Evolutionary conservation across 371 early-diverging fungal genomes (phyloP).

Genomic region (Capillidium rhysosporum): DNA sequence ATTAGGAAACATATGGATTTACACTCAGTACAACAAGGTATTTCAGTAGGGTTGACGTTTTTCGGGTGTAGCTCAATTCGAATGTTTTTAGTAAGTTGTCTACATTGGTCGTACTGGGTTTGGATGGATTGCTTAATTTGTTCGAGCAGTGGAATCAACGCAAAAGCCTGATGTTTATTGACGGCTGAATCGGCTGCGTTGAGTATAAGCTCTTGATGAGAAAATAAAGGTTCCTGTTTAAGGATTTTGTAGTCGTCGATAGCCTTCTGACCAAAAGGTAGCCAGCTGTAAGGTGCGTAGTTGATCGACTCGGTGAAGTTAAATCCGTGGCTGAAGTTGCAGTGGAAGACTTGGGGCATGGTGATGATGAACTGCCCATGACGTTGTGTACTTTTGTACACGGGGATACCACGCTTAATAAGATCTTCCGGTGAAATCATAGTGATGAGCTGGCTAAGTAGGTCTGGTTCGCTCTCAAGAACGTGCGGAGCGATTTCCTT

Average conservation of each 20-base stretch:
- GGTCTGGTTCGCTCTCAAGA: conserved; percentile 77
- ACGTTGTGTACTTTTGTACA: conserved; percentile 65
- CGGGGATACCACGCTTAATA: conserved; percentile 43
- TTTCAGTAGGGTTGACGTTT: background rate
- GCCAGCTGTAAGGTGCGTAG: conserved; percentile 85
- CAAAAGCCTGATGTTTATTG: background rate
- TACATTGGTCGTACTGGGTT: background rate
- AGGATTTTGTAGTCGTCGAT: conserved; percentile 57
- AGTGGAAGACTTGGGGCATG: conserved; percentile 85
- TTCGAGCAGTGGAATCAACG: background rate
- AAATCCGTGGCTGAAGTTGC: conserved; percentile 94
- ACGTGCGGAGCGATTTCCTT: conserved; percentile 60
- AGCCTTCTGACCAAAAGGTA: conserved; percentile 56
- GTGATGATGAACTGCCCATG: conserved; percentile 90
- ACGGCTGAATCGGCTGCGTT: background rate
- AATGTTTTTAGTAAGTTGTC: background rate
- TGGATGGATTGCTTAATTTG: background rate
- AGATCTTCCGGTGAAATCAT: conserved; percentile 69
- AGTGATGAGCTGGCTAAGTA: conserved; percentile 81
- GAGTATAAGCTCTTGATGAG: conserved; percentile 74
- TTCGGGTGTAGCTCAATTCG: background rate
- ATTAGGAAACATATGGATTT: conserved; percentile 1
- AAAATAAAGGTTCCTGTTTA: conserved; percentile 71
- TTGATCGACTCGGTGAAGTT: conserved; percentile 94
- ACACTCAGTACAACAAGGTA: background rate